Base-by-base conservation (phyloP, 129 eudicot species). In the Helianthus annuus region DNA sequence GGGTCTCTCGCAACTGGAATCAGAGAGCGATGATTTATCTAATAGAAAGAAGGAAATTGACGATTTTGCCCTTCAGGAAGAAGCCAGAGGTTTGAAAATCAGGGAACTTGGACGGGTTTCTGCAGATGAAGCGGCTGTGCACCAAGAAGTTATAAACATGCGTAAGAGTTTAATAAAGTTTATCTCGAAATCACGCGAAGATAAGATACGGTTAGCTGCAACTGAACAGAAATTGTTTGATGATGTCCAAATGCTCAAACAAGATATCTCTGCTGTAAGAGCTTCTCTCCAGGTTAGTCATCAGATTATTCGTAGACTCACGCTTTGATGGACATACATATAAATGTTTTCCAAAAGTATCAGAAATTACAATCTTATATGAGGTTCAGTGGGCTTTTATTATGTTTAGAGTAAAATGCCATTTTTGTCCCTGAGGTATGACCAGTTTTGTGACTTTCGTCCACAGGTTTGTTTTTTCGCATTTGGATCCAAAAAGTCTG, bases 281-380 rank as follows among this genome's bases (percentile, higher is more conserved):
- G 76, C 87, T 83, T 85, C 90, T 67, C 85, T 90, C 66, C 96
- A 90, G 96, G 96, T 90, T 54, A 72, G 82, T 80, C 80, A 38
- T 72, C 66, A 60, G 45, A 29, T 60, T 32, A 58, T 10, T 27
- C 27, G 19, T 8, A 7, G 27, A 38, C 48, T 63, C n/a, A 8
- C 4, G 10, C 2, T 56, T 55, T 12, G 17, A 27, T 29, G 17
- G 66, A 17, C 13, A 60, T 60, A 13, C 13, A 38, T 63, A 12
- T 63, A 63, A 3, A 39, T 4, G 40, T 27, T 24, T 10, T 5
- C 64, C n/a, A 58, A 4, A 58, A 4, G 40, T 27, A 11, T 24
- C 64, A 7, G 11, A 58, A 58, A 58, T 10, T 56, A 53, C 11
- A 4, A 58, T 4, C 45, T 34, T 32, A 11, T 5, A 4, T 60